Conservation (phyloP, 306 rosid species). For the Purshia tridentata region DNA sequence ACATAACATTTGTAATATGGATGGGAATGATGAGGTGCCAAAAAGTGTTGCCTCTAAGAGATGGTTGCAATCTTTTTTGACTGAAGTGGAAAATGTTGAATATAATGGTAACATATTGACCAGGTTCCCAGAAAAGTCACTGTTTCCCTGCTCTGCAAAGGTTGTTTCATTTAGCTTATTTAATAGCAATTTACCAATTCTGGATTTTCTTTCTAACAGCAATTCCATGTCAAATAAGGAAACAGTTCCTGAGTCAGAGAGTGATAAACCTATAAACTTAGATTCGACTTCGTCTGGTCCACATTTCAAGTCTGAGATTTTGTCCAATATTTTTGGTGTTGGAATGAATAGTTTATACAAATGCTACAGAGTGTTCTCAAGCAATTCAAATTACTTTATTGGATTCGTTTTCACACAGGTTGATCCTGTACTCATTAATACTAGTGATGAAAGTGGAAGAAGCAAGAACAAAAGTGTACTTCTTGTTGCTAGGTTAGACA, state of each 20-base stretch:
- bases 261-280: constrained; percentile 29
- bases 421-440: constrained; percentile 34
- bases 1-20: constrained; percentile 4
- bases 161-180: constrained; percentile 82
- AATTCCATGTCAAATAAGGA: constrained; percentile 37
- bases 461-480: constrained; percentile 47
- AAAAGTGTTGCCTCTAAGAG: constrained; percentile 46
- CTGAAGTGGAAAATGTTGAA: constrained; percentile 52
- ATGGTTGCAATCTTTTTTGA: constrained; percentile 69
- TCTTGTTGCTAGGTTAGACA: constrained; percentile 64
- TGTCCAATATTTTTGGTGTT: constrained; percentile 54
- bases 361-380: constrained; percentile 77
- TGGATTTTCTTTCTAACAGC: constrained; percentile 37
- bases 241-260: constrained; percentile 31
- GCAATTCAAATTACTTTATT: constrained; percentile 60
- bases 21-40: constrained; percentile 24
- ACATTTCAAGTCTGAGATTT: constrained; percentile 39
- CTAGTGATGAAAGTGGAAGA: constrained; percentile 41
- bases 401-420: constrained; percentile 61
- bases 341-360: constrained; percentile 52
- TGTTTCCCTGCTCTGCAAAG: constrained; percentile 64
- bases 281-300: constrained; percentile 35
- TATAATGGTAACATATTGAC: constrained; percentile 57
- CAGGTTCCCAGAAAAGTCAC: constrained; percentile 61
- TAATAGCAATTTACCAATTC: constrained; percentile 42